Conservation (phyloP, 352 stramenopile genomes). For the Blastocystis sp. region DNA sequence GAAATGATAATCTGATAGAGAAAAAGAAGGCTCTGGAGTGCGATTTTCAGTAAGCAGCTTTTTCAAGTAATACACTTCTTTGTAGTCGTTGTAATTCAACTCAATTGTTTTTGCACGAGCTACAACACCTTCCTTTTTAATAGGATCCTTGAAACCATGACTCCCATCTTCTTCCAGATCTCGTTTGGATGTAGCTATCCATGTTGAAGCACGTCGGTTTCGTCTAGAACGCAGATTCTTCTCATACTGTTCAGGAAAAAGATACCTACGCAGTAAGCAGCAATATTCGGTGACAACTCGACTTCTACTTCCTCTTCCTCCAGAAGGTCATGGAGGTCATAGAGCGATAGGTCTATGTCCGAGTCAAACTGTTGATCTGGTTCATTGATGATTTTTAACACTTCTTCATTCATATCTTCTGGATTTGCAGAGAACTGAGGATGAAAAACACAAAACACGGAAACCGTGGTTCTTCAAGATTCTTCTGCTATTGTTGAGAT, state of each 20-base stretch:
- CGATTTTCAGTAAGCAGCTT: not conserved
- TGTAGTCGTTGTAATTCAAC: slow-evolving; percentile 53
- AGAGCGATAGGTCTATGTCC: not conserved
- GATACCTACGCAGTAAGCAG: not conserved
- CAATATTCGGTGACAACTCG: not conserved
- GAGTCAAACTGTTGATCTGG: slow-evolving; percentile 15
- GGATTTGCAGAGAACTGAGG: not conserved
- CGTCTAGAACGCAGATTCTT: not conserved
- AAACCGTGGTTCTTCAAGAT: not conserved
- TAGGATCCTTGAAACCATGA: not conserved
- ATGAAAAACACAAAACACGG: not conserved
- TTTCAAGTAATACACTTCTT: slow-evolving; percentile 48
- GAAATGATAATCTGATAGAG: slow-evolving; percentile 5
- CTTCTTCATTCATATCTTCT: slow-evolving; percentile 49
- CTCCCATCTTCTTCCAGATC: slow-evolving; percentile 4
- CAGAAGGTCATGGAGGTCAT: slow-evolving; percentile 3
- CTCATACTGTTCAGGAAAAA: slow-evolving; percentile 55
- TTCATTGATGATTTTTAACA: slow-evolving; percentile 59
- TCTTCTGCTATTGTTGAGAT: too few relatives aligned
- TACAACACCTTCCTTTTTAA: slow-evolving; percentile 14
- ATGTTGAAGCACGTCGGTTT: not conserved
- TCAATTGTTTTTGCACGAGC: not conserved
- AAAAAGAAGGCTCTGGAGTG: not conserved
- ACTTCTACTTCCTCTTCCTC: slow-evolving; percentile 59
- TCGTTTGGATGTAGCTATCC: not conserved